Evolutionary conservation across 2,329 filamentous ascomycete species (phyloP).

Genomic region (Paecilomyces niveus): DNA sequence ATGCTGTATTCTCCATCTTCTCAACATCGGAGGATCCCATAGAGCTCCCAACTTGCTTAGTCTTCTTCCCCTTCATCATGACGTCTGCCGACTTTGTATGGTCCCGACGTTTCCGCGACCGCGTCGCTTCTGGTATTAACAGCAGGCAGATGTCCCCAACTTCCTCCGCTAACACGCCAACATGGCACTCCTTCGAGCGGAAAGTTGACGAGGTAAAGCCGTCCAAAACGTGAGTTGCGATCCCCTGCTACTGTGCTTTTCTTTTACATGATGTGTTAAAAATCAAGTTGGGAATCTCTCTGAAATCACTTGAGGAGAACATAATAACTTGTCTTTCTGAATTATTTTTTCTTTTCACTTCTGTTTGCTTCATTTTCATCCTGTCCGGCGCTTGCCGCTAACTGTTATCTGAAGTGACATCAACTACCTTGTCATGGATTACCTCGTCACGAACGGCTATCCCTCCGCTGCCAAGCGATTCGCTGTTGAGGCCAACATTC

Average conservation of each 20-base stretch:
- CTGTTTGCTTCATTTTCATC: conserved; percentile 1
- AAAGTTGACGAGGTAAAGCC: conserved; percentile 78
- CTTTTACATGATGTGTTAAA: conserved; percentile 65
- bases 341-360: conserved; percentile 11
- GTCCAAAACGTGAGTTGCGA: conserved; percentile 71
- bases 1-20: conserved; percentile 24
- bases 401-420: conserved; percentile 63
- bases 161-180: conserved; percentile 63
- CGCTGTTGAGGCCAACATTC: conserved; percentile 84
- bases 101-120: conserved; percentile 25
- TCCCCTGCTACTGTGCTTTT: conserved; percentile 13
- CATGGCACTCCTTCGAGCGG: conserved; percentile 67
- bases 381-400: conserved; percentile 15
- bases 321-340: conserved; percentile 74
- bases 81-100: conserved; percentile 36
- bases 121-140: conserved; percentile 27
- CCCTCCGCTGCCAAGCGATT: conserved; percentile 88
- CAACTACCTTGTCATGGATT: conserved; percentile 92
- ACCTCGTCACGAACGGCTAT: conserved; percentile 92
- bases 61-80: conserved; percentile 20
- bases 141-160: conserved; percentile 57
- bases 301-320: conserved; percentile 90
- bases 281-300: conserved; percentile 99
- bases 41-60: conserved; percentile 2
- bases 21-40: conserved; percentile 7